Percentiles rank a stretch among this genome's conserved stretches.
These are phyloP conservation scores for Perkinsela sp. DNA, from an alignment of 208 protist species.

Conservation along the genomic window DNA sequence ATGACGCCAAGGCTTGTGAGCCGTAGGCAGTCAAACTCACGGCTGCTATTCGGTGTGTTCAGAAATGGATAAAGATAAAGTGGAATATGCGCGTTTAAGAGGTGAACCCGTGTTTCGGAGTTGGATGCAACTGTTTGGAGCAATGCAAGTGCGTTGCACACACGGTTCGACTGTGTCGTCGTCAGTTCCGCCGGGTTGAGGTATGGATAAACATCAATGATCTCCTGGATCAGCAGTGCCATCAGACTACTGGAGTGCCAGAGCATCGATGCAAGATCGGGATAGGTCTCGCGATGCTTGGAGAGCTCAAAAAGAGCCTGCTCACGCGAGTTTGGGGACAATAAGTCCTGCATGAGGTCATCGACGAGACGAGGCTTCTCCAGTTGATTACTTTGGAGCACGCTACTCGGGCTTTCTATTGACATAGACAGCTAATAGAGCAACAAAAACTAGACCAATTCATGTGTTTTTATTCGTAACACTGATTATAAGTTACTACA, in stretches of 20 bases:
- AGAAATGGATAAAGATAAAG: constrained; percentile 98
- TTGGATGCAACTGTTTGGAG: constrained; percentile 93
- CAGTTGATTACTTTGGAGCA: too few relatives aligned
- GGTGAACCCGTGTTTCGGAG: constrained; percentile 75
- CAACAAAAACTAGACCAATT: too few relatives aligned
- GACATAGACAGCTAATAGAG: too few relatives aligned
- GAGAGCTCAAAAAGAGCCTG: constrained; percentile 67
- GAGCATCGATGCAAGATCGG: constrained; percentile 75
- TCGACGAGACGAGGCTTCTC: background rate
- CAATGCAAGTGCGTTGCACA: constrained; percentile 91
- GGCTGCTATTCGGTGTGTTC: constrained; percentile 61
- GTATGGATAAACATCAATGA: constrained; percentile 87
- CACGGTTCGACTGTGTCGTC: constrained; percentile 40
- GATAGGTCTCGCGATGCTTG: constrained; percentile 75
- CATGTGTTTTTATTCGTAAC: too few relatives aligned
- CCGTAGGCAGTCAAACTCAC: constrained; percentile 84
- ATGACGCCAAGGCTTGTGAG: constrained; percentile 94
- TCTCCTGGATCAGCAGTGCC: constrained; percentile 89
- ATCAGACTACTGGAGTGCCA: constrained; percentile 93
- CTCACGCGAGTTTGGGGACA: constrained; percentile 46
- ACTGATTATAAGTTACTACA: too few relatives aligned
- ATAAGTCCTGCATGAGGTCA: constrained; percentile 10
- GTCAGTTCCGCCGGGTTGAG: constrained; percentile 38
- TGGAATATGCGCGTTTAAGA: constrained; percentile 93
- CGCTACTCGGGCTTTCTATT: too few relatives aligned